These are phyloP conservation scores for Coemansia sp. DNA, from an alignment of 192 early-diverging fungal genomes.

Conservation along the genomic window DNA sequence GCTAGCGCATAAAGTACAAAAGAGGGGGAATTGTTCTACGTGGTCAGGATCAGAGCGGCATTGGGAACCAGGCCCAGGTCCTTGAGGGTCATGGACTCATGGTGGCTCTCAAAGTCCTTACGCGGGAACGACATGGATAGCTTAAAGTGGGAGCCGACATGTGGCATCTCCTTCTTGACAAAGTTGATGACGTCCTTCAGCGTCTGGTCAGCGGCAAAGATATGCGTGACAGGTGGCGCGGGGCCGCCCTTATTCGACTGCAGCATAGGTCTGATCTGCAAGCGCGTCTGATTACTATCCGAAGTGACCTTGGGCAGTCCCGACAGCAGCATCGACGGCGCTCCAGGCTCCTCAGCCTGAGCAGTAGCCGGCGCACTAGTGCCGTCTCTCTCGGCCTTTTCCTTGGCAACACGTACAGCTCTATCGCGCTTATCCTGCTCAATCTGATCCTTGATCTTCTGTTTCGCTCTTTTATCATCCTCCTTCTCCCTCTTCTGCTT, in stretches of 20 bases:
- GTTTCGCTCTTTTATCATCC: slow-evolving; percentile 63
- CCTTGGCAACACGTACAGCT: slow-evolving; percentile 47
- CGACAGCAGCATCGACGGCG: slow-evolving; percentile 25
- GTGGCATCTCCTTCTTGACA: slow-evolving; percentile 40
- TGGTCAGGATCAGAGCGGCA: slow-evolving; percentile 60
- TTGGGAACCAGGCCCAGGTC: slow-evolving; percentile 68
- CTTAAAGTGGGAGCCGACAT: slow-evolving; percentile 54
- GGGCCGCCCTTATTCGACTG: slow-evolving; percentile 26
- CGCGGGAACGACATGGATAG: slow-evolving; percentile 67
- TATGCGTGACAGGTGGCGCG: slow-evolving; percentile 59
- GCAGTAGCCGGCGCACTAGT: not conserved
- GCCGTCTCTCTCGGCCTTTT: slow-evolving; percentile 41
- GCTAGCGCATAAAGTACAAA: slow-evolving; percentile 1
- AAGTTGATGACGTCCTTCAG: slow-evolving; percentile 60
- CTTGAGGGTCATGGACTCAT: slow-evolving; percentile 61
- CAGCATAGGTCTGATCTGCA: slow-evolving; percentile 65
- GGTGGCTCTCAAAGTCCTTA: slow-evolving; percentile 58
- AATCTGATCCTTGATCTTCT: slow-evolving; percentile 63
- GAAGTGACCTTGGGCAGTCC: slow-evolving; percentile 33
- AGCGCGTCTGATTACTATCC: slow-evolving; percentile 55
- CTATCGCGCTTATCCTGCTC: slow-evolving; percentile 70
- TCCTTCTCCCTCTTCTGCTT: slow-evolving; percentile 65
- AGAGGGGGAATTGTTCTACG: slow-evolving; percentile 9
- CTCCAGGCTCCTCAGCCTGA: not conserved
- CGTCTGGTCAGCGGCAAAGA: slow-evolving; percentile 59